phyloP scores from a whole-genome alignment of 805 yeast genomes.

The Candida peoriensis region DNA sequence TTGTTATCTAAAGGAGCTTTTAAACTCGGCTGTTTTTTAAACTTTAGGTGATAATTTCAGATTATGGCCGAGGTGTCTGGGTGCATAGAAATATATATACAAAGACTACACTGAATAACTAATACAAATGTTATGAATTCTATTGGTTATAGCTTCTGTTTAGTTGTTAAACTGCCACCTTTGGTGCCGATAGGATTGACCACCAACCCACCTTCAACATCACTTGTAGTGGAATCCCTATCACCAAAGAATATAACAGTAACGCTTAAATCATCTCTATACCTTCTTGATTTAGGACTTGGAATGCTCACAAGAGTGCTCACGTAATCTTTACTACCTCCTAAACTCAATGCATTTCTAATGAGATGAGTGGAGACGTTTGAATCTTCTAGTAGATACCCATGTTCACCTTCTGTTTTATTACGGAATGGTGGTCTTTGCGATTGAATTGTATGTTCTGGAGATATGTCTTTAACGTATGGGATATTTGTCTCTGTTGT shows the following conservation, averaged over 20 bases:
- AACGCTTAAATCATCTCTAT: slow-evolving; percentile 93
- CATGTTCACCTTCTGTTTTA: slow-evolving; percentile 29
- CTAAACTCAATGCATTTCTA: slow-evolving; percentile 87
- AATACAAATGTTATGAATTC: too few species aligned
- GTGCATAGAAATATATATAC: too few species aligned
- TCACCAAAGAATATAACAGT: slow-evolving; percentile 92
- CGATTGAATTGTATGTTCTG: slow-evolving; percentile 46
- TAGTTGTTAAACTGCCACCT: too few species aligned
- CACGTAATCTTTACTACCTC: slow-evolving; percentile 82
- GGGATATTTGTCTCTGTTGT: slow-evolving; percentile 47
- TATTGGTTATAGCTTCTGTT: too few species aligned
- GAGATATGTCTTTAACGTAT: slow-evolving; percentile 56
- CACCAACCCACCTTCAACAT: slow-evolving; percentile 8
- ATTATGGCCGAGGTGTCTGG: too few species aligned
- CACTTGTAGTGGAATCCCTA: slow-evolving; percentile 1
- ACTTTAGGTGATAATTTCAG: too few species aligned
- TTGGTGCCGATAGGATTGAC: slow-evolving; percentile 7
- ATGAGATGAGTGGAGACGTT: slow-evolving; percentile 92
- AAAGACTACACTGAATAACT: too few species aligned
- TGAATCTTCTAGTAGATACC: slow-evolving; percentile 67
- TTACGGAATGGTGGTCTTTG: slow-evolving; percentile 75
- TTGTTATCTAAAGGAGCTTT: too few species aligned
- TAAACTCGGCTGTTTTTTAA: too few species aligned
- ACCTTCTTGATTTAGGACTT: slow-evolving; percentile 82
- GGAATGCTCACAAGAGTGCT: slow-evolving; percentile 88